Evolutionary conservation across 1,139 yeast genomes (phyloP), one percentile per base, ranked within the genome.

Genomic region (Meyerozyma guilliermondii): DNA sequence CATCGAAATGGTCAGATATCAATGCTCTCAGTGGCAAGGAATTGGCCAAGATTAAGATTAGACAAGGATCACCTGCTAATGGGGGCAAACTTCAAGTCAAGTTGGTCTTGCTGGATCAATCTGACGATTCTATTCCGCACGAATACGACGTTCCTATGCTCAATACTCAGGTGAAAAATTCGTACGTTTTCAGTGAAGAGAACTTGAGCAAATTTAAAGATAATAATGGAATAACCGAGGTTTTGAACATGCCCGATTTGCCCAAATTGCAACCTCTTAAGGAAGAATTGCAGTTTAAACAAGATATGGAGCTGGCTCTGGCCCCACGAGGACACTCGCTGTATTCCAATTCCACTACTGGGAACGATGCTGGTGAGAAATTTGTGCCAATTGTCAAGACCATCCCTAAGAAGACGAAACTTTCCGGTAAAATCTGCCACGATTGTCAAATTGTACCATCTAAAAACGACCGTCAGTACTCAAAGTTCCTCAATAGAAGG

Each of bases 401-500:
- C 2, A 85, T 85, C 44, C 94, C 95, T 0, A 85, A 89, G 63
- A 86, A 86, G 54, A 89, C 98, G 0, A 78, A 91, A 3, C 65
- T 92, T 38, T 78, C 81, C 18, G 99, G 98, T 27, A 87, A 89
- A 37, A 83, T 92, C 23, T 86, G 85, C 49, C 97, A 92, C 60
- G 99, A 92, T 62, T 88, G 97, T 62, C 87, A 84, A 54, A 81
- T 88, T 14, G 79, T 86, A 42, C 98, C 98, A 7, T 78, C 88
- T 5, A 77, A 81, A 53, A 68, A 71, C 41, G 96, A 88, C 55
- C 74, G 78, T 30, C 82, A 83, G 56, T 88, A 89, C 61, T 66
- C 72, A 41, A 78, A 80, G 49, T 57, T 68, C 30, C 57, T 68
- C 35, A 45, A 57, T 39, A 64, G 63, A 49, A 58, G 96, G 58